Base-by-base conservation (phyloP, 2,329 filamentous ascomycete species). In the Metarhizium rileyi region DNA sequence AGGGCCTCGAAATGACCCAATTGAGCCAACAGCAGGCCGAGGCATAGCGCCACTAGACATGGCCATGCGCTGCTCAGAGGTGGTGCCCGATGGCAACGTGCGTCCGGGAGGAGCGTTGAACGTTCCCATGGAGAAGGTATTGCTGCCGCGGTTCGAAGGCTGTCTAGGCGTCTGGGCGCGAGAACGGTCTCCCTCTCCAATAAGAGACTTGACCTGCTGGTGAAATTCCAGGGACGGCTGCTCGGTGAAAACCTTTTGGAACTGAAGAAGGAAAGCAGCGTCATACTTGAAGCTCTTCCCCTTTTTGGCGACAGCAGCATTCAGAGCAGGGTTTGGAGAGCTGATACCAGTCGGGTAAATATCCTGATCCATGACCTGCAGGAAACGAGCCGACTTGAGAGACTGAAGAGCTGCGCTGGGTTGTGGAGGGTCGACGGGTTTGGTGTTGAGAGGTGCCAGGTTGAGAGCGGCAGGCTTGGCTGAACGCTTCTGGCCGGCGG, bases 211-310 rank as follows among this genome's bases (percentile, higher is more conserved):
- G 77, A 98, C 83, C 62, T 93, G 90, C 56, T 84, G 77, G 63
- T 94, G 87, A 81, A 95, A 98, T 63, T 97, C 91, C 41, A 90
- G 69, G 1, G 90, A 95, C 14, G 93, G 93, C 71, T 96, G 94
- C 74, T 98, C 93, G 55, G 89, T 94, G 72, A 96, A 98, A 20
- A 95, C 89, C 59, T 81, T 81, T 71, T 96, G 88, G 77, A 98
- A 98, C 65, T 98, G 93, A 27, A 98, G 77, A 70, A 98, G 74
- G 75, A 98, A 98, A 60, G 86, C 84, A 61, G 90, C 87, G 70
- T 97, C 90, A 68, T 98, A 98, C 67, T 94, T 90, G 74, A 94
- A 95, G 40, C 82, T 84, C 66, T 83, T 86, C 53, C 81, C 82
- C 72, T 90, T 91, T 67, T 86, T 87, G 30, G 80, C 76, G 26